A percentile compares a stretch with the other conserved stretches of the same genome.
Conservation (phyloP, 129 eudicot genomes). For the Cynara cardunculus region DNA sequence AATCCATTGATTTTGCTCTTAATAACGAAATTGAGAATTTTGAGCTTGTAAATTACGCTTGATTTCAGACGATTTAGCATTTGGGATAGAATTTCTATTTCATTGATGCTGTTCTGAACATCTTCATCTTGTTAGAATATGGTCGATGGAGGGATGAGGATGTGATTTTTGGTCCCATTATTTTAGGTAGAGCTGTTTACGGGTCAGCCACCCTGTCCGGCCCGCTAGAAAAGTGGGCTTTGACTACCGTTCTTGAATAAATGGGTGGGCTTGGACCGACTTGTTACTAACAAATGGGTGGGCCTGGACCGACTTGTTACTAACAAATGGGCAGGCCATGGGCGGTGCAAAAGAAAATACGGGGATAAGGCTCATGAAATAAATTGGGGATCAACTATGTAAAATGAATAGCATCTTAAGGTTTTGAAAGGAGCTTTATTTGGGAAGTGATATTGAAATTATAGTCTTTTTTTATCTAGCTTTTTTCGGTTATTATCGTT, state of each 20-base stretch:
- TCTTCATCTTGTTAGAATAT: too few species aligned
- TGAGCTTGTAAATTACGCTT: background rate
- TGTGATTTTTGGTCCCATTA: background rate
- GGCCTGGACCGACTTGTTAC: too few species aligned
- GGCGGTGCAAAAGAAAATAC: too few species aligned
- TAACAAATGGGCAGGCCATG: too few species aligned
- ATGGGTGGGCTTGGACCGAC: too few species aligned
- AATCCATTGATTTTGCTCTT: background rate
- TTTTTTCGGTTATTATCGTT: background rate
- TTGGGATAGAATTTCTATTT: background rate
- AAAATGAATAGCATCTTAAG: background rate
- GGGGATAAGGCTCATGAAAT: background rate
- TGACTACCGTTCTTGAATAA: too few species aligned
- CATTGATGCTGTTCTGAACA: too few species aligned
- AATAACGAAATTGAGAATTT: background rate
- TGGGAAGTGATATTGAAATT: background rate
- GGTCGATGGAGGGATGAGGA: background rate
- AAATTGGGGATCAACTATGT: background rate
- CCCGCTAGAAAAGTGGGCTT: too few species aligned
- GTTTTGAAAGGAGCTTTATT: background rate
- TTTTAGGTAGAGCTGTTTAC: too few species aligned
- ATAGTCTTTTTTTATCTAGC: background rate
- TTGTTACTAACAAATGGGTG: too few species aligned
- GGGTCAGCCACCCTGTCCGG: too few species aligned
- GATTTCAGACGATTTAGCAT: too few species aligned